Evolutionary conservation across 352 stramenopile species (phyloP).

Genomic region (Paralagenidium karlingii): DNA sequence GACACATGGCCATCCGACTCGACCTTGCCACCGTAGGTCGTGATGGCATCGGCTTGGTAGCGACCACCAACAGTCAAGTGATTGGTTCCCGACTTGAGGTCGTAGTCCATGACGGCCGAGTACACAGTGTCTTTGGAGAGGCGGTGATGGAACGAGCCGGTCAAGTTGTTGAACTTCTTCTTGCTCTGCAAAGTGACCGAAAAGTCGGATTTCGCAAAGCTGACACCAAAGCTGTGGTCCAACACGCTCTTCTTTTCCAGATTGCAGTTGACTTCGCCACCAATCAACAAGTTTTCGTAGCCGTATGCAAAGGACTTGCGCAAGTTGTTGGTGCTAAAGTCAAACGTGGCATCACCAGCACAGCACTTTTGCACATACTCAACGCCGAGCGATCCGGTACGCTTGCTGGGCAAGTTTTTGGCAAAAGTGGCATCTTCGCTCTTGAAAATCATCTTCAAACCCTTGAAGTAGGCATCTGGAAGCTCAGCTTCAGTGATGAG

Average conservation of each 20-base stretch:
- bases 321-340: conserved; percentile 64
- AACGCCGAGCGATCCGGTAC: conserved; percentile 55
- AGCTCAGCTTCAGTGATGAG: conserved; percentile 66
- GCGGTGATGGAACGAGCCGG: conserved; percentile 73
- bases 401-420: conserved; percentile 58
- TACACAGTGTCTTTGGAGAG: conserved; percentile 75
- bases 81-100: conserved; percentile 78
- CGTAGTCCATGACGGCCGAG: conserved; percentile 81
- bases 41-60: conserved; percentile 72
- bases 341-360: conserved; percentile 56
- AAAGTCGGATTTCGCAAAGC: conserved; percentile 68
- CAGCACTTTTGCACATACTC: conserved; percentile 72
- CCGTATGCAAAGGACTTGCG: conserved; percentile 34
- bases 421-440: conserved; percentile 66
- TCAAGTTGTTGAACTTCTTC: conserved; percentile 79
- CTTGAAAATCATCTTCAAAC: conserved; percentile 76
- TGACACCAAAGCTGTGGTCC: conserved; percentile 75
- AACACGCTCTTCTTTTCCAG: conserved; percentile 71
- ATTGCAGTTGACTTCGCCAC: conserved; percentile 59
- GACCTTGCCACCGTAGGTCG: conserved; percentile 77
- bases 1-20: conserved; percentile 82
- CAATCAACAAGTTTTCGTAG: conserved; percentile 55
- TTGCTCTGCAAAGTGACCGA: conserved; percentile 68
- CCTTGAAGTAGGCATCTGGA: conserved; percentile 59
- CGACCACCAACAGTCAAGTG: conserved; percentile 66